Evolutionary conservation across 2,329 filamentous ascomycete species (phyloP).

Genomic region (Fusarium coffeatum): DNA sequence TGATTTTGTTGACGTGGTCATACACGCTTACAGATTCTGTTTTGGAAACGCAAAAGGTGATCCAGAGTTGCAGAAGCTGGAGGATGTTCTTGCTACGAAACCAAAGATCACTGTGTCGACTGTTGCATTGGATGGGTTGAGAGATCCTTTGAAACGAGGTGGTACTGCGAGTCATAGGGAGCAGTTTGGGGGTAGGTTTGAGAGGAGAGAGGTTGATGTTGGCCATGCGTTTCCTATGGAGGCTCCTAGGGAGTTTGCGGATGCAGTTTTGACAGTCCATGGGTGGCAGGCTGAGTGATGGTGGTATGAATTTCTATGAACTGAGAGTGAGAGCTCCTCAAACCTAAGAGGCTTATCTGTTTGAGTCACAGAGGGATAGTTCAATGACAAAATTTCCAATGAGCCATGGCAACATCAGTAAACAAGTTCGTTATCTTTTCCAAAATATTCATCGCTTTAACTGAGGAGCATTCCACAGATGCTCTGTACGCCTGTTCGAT

Average conservation of each 20-base stretch:
- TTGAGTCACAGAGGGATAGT: too few species aligned
- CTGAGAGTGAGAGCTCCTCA: not conserved
- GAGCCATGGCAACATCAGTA: too few species aligned
- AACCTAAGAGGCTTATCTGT: too few species aligned
- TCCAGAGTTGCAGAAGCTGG: not conserved
- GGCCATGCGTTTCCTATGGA: conserved; percentile 20
- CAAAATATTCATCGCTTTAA: too few species aligned
- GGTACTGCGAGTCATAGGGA: conserved; percentile 1
- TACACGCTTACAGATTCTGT: conserved; percentile 22
- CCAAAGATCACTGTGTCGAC: conserved; percentile 5
- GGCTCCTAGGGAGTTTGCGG: not conserved
- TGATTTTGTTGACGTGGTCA: conserved; percentile 16
- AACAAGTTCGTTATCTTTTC: too few species aligned
- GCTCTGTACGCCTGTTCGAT: too few species aligned
- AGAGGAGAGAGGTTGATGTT: conserved; percentile 7
- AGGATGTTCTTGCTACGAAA: not conserved
- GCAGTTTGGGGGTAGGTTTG: not conserved
- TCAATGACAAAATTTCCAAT: too few species aligned
- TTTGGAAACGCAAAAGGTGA: conserved; percentile 1
- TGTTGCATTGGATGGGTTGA: not conserved
- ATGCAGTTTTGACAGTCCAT: not conserved
- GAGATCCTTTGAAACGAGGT: conserved; percentile 3
- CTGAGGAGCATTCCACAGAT: too few species aligned
- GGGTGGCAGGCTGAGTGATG: not conserved
- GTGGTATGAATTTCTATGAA: not conserved